A percentile compares a stretch with the other conserved stretches of the same genome.
phyloP scores from a whole-genome alignment of 2,329 filamentous ascomycete genomes.

The Cephalotrichum gorgonifer region DNA sequence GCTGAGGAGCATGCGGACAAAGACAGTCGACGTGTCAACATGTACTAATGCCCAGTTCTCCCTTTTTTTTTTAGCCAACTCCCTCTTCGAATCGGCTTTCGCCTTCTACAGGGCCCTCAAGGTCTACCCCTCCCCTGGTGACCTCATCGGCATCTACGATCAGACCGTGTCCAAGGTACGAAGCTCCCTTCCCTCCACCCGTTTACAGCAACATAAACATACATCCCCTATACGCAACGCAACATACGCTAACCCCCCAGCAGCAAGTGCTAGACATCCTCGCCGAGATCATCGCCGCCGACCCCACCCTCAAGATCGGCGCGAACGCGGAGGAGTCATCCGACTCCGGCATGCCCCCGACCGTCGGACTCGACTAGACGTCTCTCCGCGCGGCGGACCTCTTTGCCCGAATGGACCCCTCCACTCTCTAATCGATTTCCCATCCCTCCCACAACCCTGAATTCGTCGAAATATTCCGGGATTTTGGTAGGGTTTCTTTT shows the following conservation, averaged over 20 bases:
- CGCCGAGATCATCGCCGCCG: conserved; percentile 95
- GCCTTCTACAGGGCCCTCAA: conserved; percentile 98
- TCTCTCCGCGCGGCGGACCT: background rate
- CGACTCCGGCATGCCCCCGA: conserved; percentile 18
- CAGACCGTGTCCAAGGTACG: conserved; percentile 91
- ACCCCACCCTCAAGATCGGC: conserved; percentile 59
- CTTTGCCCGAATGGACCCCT: background rate
- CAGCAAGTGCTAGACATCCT: conserved; percentile 89
- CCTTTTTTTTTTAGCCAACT: conserved; percentile 2
- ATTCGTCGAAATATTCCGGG: background rate
- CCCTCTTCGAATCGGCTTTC: conserved; percentile 66
- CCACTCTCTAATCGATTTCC: background rate
- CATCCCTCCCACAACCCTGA: too few species aligned
- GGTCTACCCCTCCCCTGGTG: conserved; percentile 88
- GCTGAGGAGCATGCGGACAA: background rate
- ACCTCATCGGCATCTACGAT: conserved; percentile 94
- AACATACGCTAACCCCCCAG: conserved; percentile 10
- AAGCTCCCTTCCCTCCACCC: background rate
- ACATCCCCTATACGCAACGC: background rate
- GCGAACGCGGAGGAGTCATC: conserved; percentile 15
- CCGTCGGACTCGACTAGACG: conserved; percentile 44
- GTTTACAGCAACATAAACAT: too few species aligned
- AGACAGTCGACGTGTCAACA: background rate
- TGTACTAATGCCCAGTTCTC: background rate
- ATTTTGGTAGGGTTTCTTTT: background rate